Base-by-base conservation (phyloP, 2,329 filamentous ascomycete genomes). In the Verticillium dahliae region DNA sequence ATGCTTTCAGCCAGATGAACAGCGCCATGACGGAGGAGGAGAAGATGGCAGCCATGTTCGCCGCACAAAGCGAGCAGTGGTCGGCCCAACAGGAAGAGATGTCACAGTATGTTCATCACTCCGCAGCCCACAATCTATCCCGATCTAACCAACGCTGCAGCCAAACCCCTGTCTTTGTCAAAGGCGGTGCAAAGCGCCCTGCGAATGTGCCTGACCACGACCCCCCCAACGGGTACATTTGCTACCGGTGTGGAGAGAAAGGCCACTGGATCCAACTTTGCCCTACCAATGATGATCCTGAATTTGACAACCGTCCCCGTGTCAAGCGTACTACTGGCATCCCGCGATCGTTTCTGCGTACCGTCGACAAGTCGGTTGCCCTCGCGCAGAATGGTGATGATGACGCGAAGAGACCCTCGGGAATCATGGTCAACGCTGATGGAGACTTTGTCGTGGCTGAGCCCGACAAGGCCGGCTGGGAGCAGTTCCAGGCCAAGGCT, bases 181-280 rank as follows among this genome's bases (percentile, higher is more conserved):
- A 87, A 67, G 76, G 81, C 27, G 84, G 84, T 13, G 72, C 76
- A 57, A 95, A 95, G 71, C 83, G 87, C 66, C 83, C 85, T 4
- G 81, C 84, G 62, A 90, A 91, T 66, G 90, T 96, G 34, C 95
- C 95, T 4, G 93, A 96, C 69, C 93, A 97, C 71, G 92, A 95
- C 56, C 93, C 95, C 2, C 95, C 95, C 1, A 90, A 90, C 60
- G 93, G 93, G 60, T 99, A 99, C 75, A 89, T 97, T 64, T 99
- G 95, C 78, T 97, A 97, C 73, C 89, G 95, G 58, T 99, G 95
- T 76, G 90, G 92, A 64, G 90, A 97, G 75, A 97, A 97, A 78
- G 95, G 93, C n/a, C 95, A 99, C 75, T 99, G 94, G 94, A 99
- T 99, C 65, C 94, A 98, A 77, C 86, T 91, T 59, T 99, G 95